Conservation (phyloP, 2,329 filamentous ascomycete genomes). For the Elsinoe arachidis region DNA sequence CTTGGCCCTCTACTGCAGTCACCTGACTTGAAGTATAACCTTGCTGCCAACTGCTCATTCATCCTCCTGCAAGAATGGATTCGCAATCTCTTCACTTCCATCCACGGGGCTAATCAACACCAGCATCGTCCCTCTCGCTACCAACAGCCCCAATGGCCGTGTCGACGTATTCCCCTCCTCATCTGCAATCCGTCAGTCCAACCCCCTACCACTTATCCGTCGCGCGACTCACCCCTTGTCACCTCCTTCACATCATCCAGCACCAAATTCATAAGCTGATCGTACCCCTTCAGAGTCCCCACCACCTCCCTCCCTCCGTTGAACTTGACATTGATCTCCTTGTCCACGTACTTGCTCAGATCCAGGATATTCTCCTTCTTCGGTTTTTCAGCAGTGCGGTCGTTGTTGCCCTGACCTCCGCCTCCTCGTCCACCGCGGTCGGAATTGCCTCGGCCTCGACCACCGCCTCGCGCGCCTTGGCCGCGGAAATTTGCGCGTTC, state of each 20-base stretch:
- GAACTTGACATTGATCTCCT: constrained; percentile 91
- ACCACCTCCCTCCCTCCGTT: constrained; percentile 91
- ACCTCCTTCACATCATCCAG: constrained; percentile 88
- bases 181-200: constrained; percentile 46
- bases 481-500: constrained; percentile 47
- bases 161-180: constrained; percentile 84
- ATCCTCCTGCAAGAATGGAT: constrained; percentile 75
- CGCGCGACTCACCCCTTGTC: constrained; percentile 59
- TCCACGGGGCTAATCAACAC: constrained; percentile 89
- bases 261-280: constrained; percentile 96
- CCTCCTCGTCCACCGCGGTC: constrained; percentile 25
- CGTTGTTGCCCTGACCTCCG: constrained; percentile 22
- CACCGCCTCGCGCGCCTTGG: constrained; percentile 34
- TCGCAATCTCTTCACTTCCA: constrained; percentile 90
- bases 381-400: constrained; percentile 43
- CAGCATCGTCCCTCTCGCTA: constrained; percentile 83
- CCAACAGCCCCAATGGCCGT: constrained; percentile 73
- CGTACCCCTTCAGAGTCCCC: constrained; percentile 87
- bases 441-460: constrained; percentile 27
- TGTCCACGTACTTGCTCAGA: constrained; percentile 92
- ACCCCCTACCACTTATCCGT: constrained; percentile 37
- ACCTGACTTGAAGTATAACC: too few relatives aligned
- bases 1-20: too few relatives aligned
- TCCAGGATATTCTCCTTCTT: constrained; percentile 99
- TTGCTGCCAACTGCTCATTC: constrained; percentile 32